These are phyloP conservation scores for Penicillium thymicola DNA, from an alignment of 2,329 filamentous ascomycete genomes.

Conservation along the genomic window DNA sequence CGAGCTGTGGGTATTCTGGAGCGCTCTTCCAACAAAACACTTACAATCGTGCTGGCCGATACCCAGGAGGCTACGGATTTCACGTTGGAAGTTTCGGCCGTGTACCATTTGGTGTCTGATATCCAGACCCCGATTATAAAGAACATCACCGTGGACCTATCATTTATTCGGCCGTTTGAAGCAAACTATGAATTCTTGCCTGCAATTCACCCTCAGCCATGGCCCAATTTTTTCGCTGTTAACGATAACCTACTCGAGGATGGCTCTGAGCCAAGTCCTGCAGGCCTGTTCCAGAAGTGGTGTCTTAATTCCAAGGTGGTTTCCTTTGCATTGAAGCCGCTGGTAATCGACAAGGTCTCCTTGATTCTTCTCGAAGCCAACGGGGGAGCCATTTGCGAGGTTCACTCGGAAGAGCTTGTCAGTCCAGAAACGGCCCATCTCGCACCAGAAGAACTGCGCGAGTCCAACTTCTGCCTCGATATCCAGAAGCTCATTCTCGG, in stretches of 20 bases:
- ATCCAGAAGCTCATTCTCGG: conserved; percentile 76
- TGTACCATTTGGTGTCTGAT: conserved; percentile 78
- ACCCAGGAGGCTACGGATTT: conserved; percentile 54
- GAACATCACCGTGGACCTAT: conserved; percentile 63
- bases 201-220: conserved; percentile 69
- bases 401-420: conserved; percentile 34
- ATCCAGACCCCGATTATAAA: conserved; percentile 77
- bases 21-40: conserved; percentile 28
- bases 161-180: conserved; percentile 80
- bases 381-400: conserved; percentile 60
- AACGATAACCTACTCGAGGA: conserved; percentile 42
- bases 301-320: conserved; percentile 66
- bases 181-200: conserved; percentile 86
- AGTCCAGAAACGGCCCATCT: conserved; percentile 44
- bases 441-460: conserved; percentile 64
- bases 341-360: conserved; percentile 62
- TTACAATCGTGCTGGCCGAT: conserved; percentile 51
- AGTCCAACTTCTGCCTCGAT: conserved; percentile 69
- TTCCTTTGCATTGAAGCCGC: conserved; percentile 68
- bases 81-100: conserved; percentile 67
- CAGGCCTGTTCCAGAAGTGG: conserved; percentile 78
- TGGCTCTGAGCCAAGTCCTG: conserved; percentile 33
- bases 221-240: conserved; percentile 81
- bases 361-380: conserved; percentile 60
- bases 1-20: conserved; percentile 36